Conservation (phyloP, 2,329 filamentous ascomycete species). For the Thielaviopsis ethacetica region DNA sequence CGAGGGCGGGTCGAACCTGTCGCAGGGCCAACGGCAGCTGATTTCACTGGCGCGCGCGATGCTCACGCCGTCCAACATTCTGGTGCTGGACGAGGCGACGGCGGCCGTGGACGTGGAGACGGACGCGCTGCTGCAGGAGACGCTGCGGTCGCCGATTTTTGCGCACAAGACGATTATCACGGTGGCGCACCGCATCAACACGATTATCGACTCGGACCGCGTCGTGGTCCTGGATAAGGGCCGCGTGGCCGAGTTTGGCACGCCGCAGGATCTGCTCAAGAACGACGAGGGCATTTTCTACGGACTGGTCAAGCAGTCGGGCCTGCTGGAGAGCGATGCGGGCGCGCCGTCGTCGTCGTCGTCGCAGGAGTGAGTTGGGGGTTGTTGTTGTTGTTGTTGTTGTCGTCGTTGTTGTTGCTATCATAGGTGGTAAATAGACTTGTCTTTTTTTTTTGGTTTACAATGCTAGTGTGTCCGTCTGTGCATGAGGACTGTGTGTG, state of each 20-base stretch:
- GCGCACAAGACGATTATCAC: conserved; percentile 92
- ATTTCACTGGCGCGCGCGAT: conserved; percentile 86
- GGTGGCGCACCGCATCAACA: conserved; percentile 96
- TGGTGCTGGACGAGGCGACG: conserved; percentile 93
- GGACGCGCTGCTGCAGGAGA: conserved; percentile 48
- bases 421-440: too few species aligned
- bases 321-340: conserved; percentile 36
- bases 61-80: conserved; percentile 88
- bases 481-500: too few species aligned
- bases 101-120: conserved; percentile 56
- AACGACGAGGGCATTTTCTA: conserved; percentile 67
- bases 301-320: conserved; percentile 80
- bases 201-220: conserved; percentile 74
- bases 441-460: too few species aligned
- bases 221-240: conserved; percentile 90
- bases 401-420: too few species aligned
- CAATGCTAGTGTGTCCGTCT: too few species aligned
- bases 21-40: conserved; percentile 85
- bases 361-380: background rate
- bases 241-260: conserved; percentile 82
- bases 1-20: conserved; percentile 93
- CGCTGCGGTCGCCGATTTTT: conserved; percentile 52
- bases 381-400: background rate
- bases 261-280: conserved; percentile 60
- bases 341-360: background rate